Evolutionary conservation across 2,329 filamentous ascomycete species (phyloP).

Genomic region (Colletotrichum aenigma): DNA sequence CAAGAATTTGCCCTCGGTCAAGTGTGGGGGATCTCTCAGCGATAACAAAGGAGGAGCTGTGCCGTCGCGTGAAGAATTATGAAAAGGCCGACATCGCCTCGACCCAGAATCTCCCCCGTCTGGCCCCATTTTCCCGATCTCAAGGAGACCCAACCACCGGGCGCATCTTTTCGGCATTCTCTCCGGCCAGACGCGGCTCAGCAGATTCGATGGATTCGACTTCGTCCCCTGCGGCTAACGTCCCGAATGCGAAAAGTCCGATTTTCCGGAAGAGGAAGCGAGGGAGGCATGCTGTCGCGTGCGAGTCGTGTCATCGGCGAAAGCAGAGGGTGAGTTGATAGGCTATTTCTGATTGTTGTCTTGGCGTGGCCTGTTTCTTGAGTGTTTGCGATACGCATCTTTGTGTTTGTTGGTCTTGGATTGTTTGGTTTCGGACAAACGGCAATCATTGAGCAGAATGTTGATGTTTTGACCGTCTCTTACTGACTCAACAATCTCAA

Average conservation of each 20-base stretch:
- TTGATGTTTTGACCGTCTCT: neutral
- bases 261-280: constrained; percentile 8
- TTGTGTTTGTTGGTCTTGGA: rapidly evolving
- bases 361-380: neutral
- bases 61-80: neutral
- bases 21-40: neutral
- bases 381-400: neutral
- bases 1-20: constrained; percentile 1
- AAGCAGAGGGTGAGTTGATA: constrained; percentile 13
- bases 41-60: neutral
- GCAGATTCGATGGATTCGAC: neutral
- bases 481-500: neutral
- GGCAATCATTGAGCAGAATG: rapidly evolving
- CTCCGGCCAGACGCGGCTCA: neutral
- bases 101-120: neutral
- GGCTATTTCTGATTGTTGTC: neutral
- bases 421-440: neutral
- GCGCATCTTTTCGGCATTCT: neutral
- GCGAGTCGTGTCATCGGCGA: constrained; percentile 20
- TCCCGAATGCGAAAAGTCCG: neutral
- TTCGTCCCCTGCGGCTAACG: neutral
- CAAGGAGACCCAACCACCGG: neutral
- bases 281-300: constrained; percentile 14
- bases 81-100: constrained; percentile 17
- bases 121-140: constrained; percentile 5